These are phyloP conservation scores for Mycena olivaceomarginata DNA, from an alignment of 768 basidiomycete genomes.

Conservation along the genomic window DNA sequence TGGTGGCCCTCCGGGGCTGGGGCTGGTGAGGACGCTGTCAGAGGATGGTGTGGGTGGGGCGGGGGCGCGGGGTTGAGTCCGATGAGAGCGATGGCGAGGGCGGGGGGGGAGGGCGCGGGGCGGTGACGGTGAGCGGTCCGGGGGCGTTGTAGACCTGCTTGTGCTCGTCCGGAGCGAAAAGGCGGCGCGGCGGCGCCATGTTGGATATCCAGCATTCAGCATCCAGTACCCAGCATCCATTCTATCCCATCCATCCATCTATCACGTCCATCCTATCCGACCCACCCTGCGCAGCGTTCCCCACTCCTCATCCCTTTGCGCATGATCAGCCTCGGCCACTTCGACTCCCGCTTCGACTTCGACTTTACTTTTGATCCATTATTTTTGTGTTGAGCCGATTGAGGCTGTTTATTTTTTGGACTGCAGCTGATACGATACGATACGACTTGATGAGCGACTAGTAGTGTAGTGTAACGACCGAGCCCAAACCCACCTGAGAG, in stretches of 20 bases:
- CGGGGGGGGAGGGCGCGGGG: not conserved
- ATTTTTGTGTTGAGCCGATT: not conserved
- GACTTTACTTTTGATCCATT: too few species aligned
- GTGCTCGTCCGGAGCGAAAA: not conserved
- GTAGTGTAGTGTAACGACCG: not conserved
- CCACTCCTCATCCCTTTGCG: not conserved
- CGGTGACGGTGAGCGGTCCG: conserved; percentile 1
- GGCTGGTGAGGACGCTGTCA: too few species aligned
- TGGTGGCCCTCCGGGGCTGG: not conserved
- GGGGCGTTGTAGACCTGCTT: not conserved
- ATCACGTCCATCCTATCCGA: not conserved
- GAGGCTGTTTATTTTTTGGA: not conserved
- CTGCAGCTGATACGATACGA: not conserved
- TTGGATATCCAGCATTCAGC: too few species aligned
- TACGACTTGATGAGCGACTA: not conserved
- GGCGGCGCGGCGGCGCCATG: not conserved
- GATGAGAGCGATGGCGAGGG: too few species aligned
- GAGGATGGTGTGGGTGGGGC: too few species aligned
- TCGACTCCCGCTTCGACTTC: too few species aligned
- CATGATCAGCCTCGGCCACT: too few species aligned
- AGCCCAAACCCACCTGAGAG: not conserved
- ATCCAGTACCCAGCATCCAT: not conserved
- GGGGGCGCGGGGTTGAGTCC: too few species aligned
- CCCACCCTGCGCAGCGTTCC: not conserved
- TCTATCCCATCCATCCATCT: not conserved